Evolutionary conservation across 371 early-diverging fungal species (phyloP), one percentile per base, ranked within the genome.

Genomic region (Catenaria anguillulae): DNA sequence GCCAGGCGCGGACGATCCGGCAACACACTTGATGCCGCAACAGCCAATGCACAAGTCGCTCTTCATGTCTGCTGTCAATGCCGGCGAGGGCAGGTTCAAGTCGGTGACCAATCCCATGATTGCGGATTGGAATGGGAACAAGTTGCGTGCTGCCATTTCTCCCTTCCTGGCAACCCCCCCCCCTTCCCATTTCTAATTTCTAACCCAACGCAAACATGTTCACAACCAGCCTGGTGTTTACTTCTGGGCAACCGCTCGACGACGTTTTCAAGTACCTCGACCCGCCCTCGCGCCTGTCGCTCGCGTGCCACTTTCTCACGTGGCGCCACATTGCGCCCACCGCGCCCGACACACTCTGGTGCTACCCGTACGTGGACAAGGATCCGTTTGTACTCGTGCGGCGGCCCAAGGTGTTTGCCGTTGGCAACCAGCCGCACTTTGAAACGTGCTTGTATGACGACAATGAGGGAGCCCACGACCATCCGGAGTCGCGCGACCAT

Each of bases 311-410:
- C 26, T 85, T 84, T 2, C 65, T 94, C 60, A 67, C 66, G 24
- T 92, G 92, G 90, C 74, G 85, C 26, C 91, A 92, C 61, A 71
- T 93, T 29, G 90, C 92, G 13, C 97, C 97, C 0, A 84, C 92
- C 15, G 84, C 89, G 0, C 97, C 97, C 0, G 97, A 96, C 71
- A 93, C 94, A 4, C 73, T 94, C 42, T 89, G 88, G 84, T 85
- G 86, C 65, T 88, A 89, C 67, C 97, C 97, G 19, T 92, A 84
- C 66, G 74, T 75, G 64, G 81, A 85, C 58, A 67, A 65, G 13
- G 97, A 96, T 64, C 94, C 97, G 1, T 91, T 94, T 64, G 73
- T 93, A 8, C 66, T 96, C 29, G 68, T 70, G 6, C 59, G 67
- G 37, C 65, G 76, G 37, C 95, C 95, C 12, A 84, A 93, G 64